These are phyloP conservation scores for Huiozyma naganishii DNA, from an alignment of 805 yeast genomes.

Conservation along the genomic window DNA sequence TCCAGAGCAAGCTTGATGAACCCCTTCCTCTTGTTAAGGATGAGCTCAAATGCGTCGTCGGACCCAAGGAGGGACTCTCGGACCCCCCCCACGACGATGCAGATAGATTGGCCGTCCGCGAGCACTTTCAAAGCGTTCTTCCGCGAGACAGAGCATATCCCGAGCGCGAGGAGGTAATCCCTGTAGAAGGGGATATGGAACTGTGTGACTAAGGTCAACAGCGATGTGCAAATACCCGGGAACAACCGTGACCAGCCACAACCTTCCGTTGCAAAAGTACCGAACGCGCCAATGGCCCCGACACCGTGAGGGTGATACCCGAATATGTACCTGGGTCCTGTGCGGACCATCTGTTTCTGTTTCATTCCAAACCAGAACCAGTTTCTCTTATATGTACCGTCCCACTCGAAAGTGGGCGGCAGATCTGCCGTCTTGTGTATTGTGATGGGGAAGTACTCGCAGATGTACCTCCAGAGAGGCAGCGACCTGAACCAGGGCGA, in stretches of 20 bases:
- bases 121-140: conserved; percentile 58
- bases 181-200: conserved; percentile 77
- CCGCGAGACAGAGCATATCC: conserved; percentile 76
- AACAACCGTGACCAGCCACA: conserved; percentile 55
- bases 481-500: conserved; percentile 47
- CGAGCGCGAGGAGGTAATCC: conserved; percentile 72
- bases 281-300: conserved; percentile 83
- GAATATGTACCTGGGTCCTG: conserved; percentile 74
- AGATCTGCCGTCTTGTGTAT: conserved; percentile 59
- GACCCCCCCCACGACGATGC: conserved; percentile 94
- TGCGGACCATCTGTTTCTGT: conserved; percentile 20
- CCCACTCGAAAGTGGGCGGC: conserved; percentile 54
- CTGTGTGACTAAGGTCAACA: conserved; percentile 74
- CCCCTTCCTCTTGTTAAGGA: conserved; percentile 71
- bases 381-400: conserved; percentile 7
- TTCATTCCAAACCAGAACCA: conserved; percentile 1
- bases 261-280: conserved; percentile 75
- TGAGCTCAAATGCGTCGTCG: conserved; percentile 52
- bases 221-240: conserved; percentile 74
- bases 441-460: conserved; percentile 68
- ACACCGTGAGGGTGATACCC: conserved; percentile 97
- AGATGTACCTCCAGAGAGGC: conserved; percentile 59
- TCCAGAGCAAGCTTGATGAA: conserved; percentile 80
- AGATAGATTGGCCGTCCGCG: conserved; percentile 57
- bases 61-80: conserved; percentile 69